Percentiles rank a stretch among this genome's conserved stretches.
Conservation (phyloP, 1,284 basidiomycete species). For the Irpex lacteus region DNA sequence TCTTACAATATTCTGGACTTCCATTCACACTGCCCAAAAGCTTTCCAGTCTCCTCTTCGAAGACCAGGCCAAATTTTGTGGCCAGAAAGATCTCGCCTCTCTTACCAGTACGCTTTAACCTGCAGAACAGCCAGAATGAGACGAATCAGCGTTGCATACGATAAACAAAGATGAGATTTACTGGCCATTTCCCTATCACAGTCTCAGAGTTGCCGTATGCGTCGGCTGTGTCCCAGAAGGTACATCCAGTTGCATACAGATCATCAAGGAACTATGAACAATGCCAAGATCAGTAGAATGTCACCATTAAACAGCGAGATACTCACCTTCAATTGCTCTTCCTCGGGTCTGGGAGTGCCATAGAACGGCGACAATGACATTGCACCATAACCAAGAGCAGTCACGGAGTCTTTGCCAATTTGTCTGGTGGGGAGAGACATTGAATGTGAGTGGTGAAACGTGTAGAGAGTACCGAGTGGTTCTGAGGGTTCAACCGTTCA, state of each 20-base stretch:
- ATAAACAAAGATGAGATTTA: neutral
- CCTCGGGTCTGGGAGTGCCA: slow-evolving; percentile 20
- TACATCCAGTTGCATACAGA: slow-evolving; percentile 22
- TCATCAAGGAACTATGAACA: slow-evolving; percentile 21
- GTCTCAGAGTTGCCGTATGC: slow-evolving; percentile 26
- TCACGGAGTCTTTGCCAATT: slow-evolving; percentile 20
- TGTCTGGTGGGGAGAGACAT: slow-evolving; percentile 19
- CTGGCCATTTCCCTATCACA: slow-evolving; percentile 26
- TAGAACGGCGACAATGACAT: slow-evolving; percentile 25
- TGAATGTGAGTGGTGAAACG: too few relatives aligned
- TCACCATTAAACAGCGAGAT: neutral
- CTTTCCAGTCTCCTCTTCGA: neutral
- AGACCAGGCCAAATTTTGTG: slow-evolving; percentile 39
- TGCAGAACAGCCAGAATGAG: slow-evolving; percentile 20
- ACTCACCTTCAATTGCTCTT: slow-evolving; percentile 26
- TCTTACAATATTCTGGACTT: slow-evolving; percentile 30
- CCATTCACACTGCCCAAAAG: slow-evolving; percentile 17
- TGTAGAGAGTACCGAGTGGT: too few relatives aligned
- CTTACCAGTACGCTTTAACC: slow-evolving; percentile 38
- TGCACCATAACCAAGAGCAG: slow-evolving; percentile 26
- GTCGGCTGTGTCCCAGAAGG: slow-evolving; percentile 31
- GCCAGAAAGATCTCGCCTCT: slow-evolving; percentile 44
- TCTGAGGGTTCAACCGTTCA: too few relatives aligned
- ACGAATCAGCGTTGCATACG: neutral
- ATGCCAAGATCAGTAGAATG: neutral